Conservation (phyloP, 495 filamentous ascomycete species). For the Penicillium antarcticum region DNA sequence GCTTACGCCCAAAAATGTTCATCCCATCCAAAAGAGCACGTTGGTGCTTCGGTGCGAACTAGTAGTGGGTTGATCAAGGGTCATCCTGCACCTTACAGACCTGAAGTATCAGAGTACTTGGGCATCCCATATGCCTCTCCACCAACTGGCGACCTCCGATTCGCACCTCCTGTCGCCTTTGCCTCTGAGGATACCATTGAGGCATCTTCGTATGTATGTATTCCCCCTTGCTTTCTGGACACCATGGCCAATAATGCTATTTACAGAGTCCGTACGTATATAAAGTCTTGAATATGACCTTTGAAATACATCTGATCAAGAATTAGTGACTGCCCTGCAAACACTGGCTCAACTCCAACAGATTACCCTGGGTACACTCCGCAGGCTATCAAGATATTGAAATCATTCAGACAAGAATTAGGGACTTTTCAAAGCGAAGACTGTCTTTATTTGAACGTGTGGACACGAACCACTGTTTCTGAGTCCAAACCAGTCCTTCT, state of each 20-base stretch:
- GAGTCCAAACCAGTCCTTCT: conserved; percentile 32
- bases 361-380: conserved; percentile 29
- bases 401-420: conserved; percentile 19
- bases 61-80: conserved; percentile 43
- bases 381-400: conserved; percentile 25
- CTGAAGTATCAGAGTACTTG: conserved; percentile 45
- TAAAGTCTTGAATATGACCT: neutral
- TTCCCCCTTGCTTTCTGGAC: neutral
- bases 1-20: neutral
- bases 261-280: neutral
- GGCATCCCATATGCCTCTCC: conserved; percentile 49
- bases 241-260: neutral
- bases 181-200: neutral
- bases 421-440: conserved; percentile 34
- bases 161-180: conserved; percentile 31
- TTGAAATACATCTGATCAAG: neutral
- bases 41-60: neutral
- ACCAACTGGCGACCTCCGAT: conserved; percentile 46
- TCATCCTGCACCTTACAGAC: conserved; percentile 36
- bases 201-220: neutral
- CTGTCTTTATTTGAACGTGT: conserved; percentile 48
- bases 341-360: neutral
- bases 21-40: neutral
- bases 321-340: conserved; percentile 3
- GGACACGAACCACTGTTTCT: conserved; percentile 24